Percentiles rank a stretch among this genome's conserved stretches.
Conservation (phyloP, 2,329 filamentous ascomycete species). For the Amylocarpus encephaloides region DNA sequence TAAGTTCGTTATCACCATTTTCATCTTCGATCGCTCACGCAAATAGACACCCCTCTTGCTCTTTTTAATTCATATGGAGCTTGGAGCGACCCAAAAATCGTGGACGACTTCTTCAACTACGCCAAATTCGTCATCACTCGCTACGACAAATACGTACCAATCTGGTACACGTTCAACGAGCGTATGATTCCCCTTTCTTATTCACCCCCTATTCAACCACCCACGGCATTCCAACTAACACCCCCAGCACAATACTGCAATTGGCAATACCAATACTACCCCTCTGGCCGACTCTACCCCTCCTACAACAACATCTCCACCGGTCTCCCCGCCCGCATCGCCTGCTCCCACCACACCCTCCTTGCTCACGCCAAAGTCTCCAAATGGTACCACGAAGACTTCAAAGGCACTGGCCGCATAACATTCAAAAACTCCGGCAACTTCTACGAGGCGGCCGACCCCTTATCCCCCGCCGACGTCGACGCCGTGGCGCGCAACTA, state of each 20-base stretch:
- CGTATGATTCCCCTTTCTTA: slow-evolving; percentile 31
- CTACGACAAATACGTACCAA: slow-evolving; percentile 44
- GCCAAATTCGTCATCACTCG: slow-evolving; percentile 46
- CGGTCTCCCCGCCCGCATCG: slow-evolving; percentile 36
- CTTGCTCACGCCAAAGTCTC: slow-evolving; percentile 44
- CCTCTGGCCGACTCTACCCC: slow-evolving; percentile 39
- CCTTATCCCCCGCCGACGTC: slow-evolving; percentile 22
- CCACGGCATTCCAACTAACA: background rate
- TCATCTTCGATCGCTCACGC: background rate
- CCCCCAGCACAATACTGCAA: slow-evolving; percentile 38
- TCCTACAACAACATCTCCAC: slow-evolving; percentile 37
- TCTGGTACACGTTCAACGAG: slow-evolving; percentile 52
- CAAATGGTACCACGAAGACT: slow-evolving; percentile 48
- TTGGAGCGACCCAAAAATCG: slow-evolving; percentile 41
- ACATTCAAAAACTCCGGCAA: slow-evolving; percentile 38
- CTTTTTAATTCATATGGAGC: slow-evolving; percentile 38
- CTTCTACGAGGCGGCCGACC: slow-evolving; percentile 43
- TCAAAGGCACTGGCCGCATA: slow-evolving; percentile 44
- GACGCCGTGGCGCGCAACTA: slow-evolving; percentile 31
- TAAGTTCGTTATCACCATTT: background rate
- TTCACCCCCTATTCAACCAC: background rate
- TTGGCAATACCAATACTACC: slow-evolving; percentile 41
- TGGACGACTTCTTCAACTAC: slow-evolving; percentile 47
- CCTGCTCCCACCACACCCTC: slow-evolving; percentile 41
- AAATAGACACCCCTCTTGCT: slow-evolving; percentile 23